Percentiles rank a stretch among this genome's conserved stretches.
Conservation (phyloP, 169 alveolate genomes). For the Cryptosporidium ubiquitum region DNA sequence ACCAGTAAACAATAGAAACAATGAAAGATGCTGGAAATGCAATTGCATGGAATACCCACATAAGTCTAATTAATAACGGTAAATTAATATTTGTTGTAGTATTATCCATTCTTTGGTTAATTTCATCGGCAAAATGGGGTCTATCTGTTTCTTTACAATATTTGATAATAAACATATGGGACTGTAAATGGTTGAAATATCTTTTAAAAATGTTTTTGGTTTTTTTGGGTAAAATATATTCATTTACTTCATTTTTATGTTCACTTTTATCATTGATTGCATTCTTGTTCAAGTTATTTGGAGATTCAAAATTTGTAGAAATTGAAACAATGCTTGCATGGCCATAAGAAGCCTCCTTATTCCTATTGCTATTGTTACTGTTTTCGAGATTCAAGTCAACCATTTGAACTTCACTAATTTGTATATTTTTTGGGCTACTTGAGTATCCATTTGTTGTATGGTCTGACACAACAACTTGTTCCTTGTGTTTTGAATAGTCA, state of each 20-base stretch:
- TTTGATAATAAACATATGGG: conserved; percentile 26
- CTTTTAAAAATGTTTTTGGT: conserved; percentile 18
- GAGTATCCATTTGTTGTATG: conserved; percentile 20
- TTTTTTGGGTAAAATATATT: neutral
- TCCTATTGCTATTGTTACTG: neutral
- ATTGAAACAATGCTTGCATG: conserved; percentile 53
- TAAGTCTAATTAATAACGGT: conserved; percentile 30
- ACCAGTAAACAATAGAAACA: conserved; percentile 69
- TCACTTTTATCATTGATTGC: neutral
- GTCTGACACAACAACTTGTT: neutral
- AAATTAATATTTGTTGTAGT: conserved; percentile 53
- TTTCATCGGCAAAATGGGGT: conserved; percentile 50
- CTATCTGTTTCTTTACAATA: conserved; percentile 25
- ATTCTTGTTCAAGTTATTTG: conserved; percentile 1
- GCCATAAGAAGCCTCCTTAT: conserved; percentile 39
- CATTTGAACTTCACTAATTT: conserved; percentile 25
- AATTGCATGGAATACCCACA: conserved; percentile 70
- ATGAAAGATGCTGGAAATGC: conserved; percentile 64
- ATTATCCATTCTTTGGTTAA: conserved; percentile 23
- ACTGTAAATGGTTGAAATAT: conserved; percentile 9
- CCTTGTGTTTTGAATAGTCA: neutral
- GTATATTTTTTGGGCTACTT: neutral
- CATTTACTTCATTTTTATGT: neutral
- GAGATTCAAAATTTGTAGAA: conserved; percentile 58
- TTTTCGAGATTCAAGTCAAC: conserved; percentile 22